Conservation (phyloP, 495 filamentous ascomycete genomes). For the Penicillium subrubescens region DNA sequence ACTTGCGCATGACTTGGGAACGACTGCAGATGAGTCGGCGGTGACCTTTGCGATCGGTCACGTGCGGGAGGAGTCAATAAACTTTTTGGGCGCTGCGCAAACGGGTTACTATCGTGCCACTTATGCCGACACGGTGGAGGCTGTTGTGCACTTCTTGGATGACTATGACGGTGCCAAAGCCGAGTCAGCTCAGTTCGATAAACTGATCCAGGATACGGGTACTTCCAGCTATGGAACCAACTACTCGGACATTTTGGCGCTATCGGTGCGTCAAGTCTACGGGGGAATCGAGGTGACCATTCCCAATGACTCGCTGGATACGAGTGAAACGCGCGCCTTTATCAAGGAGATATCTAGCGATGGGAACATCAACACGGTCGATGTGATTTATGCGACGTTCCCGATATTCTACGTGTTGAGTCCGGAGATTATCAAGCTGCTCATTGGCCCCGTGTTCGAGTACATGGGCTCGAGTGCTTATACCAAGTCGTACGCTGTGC, state of each 20-base stretch:
- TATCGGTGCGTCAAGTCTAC: constrained; percentile 45
- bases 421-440: constrained; percentile 43
- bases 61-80: constrained; percentile 38
- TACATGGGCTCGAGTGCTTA: constrained; percentile 40
- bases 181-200: constrained; percentile 35
- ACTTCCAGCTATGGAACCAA: constrained; percentile 34
- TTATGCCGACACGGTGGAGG: constrained; percentile 24
- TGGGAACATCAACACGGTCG: constrained; percentile 52
- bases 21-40: constrained; percentile 20
- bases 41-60: constrained; percentile 50
- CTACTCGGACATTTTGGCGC: constrained; percentile 46
- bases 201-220: constrained; percentile 24
- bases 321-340: constrained; percentile 40
- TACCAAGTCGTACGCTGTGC: constrained; percentile 36
- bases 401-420: constrained; percentile 45
- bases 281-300: constrained; percentile 47
- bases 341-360: constrained; percentile 53
- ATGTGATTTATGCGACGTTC: constrained; percentile 46
- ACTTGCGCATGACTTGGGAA: constrained; percentile 42
- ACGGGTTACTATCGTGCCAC: constrained; percentile 42
- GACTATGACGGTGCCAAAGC: constrained; percentile 41
- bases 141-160: constrained; percentile 40
- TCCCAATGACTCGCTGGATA: constrained; percentile 40
- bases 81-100: constrained; percentile 42
- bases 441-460: constrained; percentile 44